Evolutionary conservation across 2,329 filamentous ascomycete species (phyloP).

Genomic region (Aspergillus neoniger): DNA sequence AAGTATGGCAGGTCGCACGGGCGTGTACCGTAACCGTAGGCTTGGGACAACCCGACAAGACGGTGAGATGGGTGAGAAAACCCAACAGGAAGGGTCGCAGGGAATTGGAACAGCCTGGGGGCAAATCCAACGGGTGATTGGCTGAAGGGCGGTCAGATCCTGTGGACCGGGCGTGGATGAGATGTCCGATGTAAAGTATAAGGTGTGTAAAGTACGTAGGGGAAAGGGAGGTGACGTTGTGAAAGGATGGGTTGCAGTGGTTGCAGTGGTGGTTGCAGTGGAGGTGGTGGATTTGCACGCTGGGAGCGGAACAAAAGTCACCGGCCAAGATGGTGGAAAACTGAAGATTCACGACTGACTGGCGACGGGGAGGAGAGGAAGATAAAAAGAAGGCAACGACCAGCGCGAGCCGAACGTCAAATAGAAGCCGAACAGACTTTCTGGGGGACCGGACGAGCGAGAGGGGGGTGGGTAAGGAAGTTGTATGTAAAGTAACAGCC

Average conservation of each 20-base stretch:
- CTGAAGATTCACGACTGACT: not conserved
- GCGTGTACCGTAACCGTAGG: conserved; percentile 25
- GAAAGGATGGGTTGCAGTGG: not conserved
- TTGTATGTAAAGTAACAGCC: conserved; percentile 8
- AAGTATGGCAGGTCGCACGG: conserved; percentile 23
- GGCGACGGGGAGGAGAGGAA: not conserved
- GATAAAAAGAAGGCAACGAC: conserved; percentile 10
- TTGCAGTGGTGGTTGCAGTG: not conserved
- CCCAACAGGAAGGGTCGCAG: conserved; percentile 17
- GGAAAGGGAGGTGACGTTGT: not conserved
- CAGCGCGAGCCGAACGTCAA: conserved; percentile 20
- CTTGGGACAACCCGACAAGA: conserved; percentile 28
- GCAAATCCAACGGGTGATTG: conserved; percentile 21
- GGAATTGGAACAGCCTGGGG: conserved; percentile 11
- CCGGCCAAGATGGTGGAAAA: not conserved
- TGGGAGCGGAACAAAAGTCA: not conserved
- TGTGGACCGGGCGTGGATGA: conserved; percentile 16
- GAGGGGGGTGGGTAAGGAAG: conserved; percentile 18
- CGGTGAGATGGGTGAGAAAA: conserved; percentile 20
- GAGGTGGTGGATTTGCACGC: too few species aligned
- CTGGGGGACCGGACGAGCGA: conserved; percentile 17
- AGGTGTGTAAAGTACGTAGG: not conserved
- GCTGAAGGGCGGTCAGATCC: conserved; percentile 24
- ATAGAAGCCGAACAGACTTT: conserved; percentile 25
- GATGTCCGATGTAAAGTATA: not conserved